Evolutionary conservation across 768 basidiomycete species (phyloP), one percentile per base, ranked within the genome.

Genomic region (Russula olivacea): DNA sequence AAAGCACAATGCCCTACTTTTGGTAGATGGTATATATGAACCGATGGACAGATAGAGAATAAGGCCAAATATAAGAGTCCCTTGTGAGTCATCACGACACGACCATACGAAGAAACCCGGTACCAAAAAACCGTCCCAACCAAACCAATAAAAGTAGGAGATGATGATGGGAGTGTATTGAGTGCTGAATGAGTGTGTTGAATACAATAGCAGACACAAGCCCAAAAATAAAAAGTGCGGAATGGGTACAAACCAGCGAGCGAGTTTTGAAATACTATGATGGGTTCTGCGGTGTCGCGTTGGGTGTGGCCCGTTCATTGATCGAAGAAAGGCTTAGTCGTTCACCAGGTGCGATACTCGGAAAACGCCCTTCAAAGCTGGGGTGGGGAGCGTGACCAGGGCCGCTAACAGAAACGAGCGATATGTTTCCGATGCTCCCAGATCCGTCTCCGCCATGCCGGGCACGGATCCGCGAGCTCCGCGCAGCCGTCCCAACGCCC

Each of bases 401-500:
- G 3, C 53, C 57, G n/a, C 17, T 36, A 11, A 41, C 6, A n/a
- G 49, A 21, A 10, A 19, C 41, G 21, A 56, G 40, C 47, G 63
- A 55, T 51, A 59, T 19, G 15, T 38, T 55, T 4, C 28, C 54
- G n/a, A 60, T 19, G n/a, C 59, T 56, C 12, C 43, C 59, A 21
- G 56, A 34, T 34, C 60, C 61, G 10, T 48, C 59, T 1, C 8
- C 53, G 34, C 28, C n/a, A 43, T 53, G 55, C 51, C 59, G 11
- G 51, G 23, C 60, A 3, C 38, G 50, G 12, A 65, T 66, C 4
- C 60, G 57, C 62, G 76, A 73, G 28, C 75, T 70, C 3, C 78
- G 68, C 34, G 73, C 73, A 5, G 74, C 75, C 2, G 80, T 81
- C 14, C 80, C 80, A 10, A 81, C 65, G 10, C 80, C 80, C 11